Conservation (phyloP, 306 rosid species). For the Trichosanthes cucumerina region DNA sequence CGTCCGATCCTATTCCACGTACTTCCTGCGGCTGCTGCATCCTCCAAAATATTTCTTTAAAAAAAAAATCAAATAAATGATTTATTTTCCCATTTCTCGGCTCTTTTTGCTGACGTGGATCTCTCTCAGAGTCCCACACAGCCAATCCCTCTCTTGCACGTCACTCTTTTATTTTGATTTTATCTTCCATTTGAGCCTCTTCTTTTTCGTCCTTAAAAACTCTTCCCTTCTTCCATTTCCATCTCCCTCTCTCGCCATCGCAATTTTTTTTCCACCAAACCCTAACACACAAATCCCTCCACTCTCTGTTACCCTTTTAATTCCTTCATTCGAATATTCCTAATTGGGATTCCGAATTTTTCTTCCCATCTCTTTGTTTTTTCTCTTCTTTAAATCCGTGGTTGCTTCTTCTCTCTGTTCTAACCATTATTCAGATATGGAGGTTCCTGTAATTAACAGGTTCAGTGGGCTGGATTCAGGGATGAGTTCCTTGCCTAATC, state of each 20-base stretch:
- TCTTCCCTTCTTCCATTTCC: neutral
- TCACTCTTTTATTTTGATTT: neutral
- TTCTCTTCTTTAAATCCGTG: neutral
- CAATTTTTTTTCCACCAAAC: neutral
- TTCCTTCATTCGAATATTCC: neutral
- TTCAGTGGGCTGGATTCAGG: conserved; percentile 26
- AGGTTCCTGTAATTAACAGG: conserved; percentile 38
- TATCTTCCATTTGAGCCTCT: neutral
- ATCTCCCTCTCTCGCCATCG: neutral
- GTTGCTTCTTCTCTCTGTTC: too few species aligned
- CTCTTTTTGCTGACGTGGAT: conserved; percentile 15
- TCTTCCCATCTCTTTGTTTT: neutral
- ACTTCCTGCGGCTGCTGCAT: neutral
- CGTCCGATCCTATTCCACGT: neutral
- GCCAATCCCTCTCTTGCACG: conserved; percentile 21
- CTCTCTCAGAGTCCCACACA: neutral
- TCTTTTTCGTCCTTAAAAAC: neutral
- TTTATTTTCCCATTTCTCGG: neutral
- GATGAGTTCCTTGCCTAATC: conserved; percentile 22
- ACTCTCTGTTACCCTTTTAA: neutral
- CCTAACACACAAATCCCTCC: neutral
- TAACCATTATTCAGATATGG: conserved; percentile 19
- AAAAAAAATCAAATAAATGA: neutral
- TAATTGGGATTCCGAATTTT: neutral
- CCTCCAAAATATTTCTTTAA: neutral